A percentile compares a stretch with the other conserved stretches of the same genome.
These are phyloP conservation scores for Mycena galericulata DNA, from an alignment of 768 basidiomycete species.

Conservation along the genomic window DNA sequence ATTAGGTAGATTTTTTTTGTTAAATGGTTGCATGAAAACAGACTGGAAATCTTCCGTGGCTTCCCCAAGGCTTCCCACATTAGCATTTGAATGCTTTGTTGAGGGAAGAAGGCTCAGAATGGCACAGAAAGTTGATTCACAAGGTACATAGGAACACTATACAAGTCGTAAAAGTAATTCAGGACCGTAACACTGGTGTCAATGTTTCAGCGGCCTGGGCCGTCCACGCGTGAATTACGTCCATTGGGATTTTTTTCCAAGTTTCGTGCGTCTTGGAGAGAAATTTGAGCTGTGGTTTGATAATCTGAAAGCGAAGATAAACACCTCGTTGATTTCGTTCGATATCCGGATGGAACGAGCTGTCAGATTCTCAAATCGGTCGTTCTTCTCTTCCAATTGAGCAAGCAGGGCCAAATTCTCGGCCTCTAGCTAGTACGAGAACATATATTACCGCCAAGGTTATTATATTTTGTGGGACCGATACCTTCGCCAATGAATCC, in stretches of 20 bases:
- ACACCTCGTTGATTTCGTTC: conserved; percentile 65
- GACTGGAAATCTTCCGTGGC: too few relatives aligned
- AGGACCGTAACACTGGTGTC: conserved; percentile 42
- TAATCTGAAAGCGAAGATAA: conserved; percentile 23
- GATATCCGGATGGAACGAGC: conserved; percentile 59
- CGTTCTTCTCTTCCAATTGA: conserved; percentile 62
- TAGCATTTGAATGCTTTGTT: too few relatives aligned
- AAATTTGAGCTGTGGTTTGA: conserved; percentile 1
- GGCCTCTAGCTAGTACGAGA: conserved; percentile 61
- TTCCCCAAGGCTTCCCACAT: too few relatives aligned
- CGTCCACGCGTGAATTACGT: conserved; percentile 73
- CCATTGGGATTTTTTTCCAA: conserved; percentile 69
- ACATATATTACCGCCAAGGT: not conserved
- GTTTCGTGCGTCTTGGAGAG: conserved; percentile 58
- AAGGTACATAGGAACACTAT: not conserved
- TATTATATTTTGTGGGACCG: not conserved
- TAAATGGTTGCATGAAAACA: too few relatives aligned
- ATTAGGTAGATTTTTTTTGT: too few relatives aligned
- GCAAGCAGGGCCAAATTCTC: conserved; percentile 53
- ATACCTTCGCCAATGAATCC: conserved; percentile 54
- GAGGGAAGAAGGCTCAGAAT: too few relatives aligned
- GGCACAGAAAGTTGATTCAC: too few relatives aligned
- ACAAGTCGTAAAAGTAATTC: not conserved
- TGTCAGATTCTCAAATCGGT: conserved; percentile 59
- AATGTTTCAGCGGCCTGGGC: conserved; percentile 59